Conservation (phyloP, 1,139 yeast genomes). For the Pichia sp. region DNA sequence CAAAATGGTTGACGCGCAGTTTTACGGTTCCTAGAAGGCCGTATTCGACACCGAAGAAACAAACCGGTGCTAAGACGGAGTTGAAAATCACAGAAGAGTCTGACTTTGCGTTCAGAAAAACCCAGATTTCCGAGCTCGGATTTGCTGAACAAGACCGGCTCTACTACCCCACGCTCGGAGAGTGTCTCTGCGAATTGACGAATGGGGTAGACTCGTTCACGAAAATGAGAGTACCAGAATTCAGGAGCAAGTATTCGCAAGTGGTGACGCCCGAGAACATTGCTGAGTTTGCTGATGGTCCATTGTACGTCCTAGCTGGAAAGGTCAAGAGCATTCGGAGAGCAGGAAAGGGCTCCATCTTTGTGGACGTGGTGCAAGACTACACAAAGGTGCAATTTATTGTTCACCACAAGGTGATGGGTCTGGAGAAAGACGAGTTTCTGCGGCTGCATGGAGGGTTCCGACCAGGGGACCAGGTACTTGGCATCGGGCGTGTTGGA, state of each 20-base stretch:
- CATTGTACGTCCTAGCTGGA: conserved; percentile 39
- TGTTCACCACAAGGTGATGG: conserved; percentile 49
- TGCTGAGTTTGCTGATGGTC: conserved; percentile 23
- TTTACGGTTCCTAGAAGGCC: neutral
- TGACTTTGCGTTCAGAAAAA: conserved; percentile 41
- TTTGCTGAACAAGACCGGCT: conserved; percentile 22
- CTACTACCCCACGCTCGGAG: conserved; percentile 26
- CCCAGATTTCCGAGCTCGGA: conserved; percentile 14
- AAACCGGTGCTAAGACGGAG: neutral
- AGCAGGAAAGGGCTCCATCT: conserved; percentile 63
- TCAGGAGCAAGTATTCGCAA: conserved; percentile 26
- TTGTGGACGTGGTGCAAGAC: conserved; percentile 65
- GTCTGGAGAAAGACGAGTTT: conserved; percentile 43
- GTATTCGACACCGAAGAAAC: neutral
- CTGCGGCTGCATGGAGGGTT: conserved; percentile 42
- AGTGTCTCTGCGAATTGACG: conserved; percentile 7
- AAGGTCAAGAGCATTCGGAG: conserved; percentile 52
- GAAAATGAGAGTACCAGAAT: conserved; percentile 33
- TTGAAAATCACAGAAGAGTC: conserved; percentile 30
- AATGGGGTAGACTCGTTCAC: conserved; percentile 3
- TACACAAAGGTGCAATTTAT: conserved; percentile 53
- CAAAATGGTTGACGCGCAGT: neutral
- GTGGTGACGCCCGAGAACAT: conserved; percentile 5
- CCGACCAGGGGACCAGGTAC: conserved; percentile 67
- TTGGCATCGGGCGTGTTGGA: conserved; percentile 66